A percentile compares a stretch with the other conserved stretches of the same genome.
These are phyloP conservation scores for Podaxis sp. DNA, from an alignment of 768 basidiomycete species.

Conservation along the genomic window DNA sequence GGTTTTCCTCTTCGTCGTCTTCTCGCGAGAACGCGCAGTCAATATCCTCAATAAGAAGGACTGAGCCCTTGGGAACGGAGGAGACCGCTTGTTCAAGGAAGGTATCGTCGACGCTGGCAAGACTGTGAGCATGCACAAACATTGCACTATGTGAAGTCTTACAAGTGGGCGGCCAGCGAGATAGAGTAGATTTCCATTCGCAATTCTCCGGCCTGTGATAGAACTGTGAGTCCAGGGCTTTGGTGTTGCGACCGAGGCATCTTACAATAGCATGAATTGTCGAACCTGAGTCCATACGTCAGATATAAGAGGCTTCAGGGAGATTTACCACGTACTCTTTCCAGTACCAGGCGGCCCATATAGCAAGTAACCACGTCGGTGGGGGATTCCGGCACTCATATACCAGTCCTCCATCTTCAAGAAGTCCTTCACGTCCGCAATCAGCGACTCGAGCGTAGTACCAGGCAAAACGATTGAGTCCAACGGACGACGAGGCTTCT, in stretches of 20 bases:
- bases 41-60: slow-evolving; percentile 60
- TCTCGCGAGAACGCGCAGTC: slow-evolving; percentile 57
- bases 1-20: slow-evolving; percentile 30
- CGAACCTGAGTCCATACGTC: slow-evolving; percentile 38
- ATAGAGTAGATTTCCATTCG: slow-evolving; percentile 81
- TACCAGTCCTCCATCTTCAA: slow-evolving; percentile 58
- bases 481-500: slow-evolving; percentile 49
- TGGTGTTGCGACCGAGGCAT: background rate
- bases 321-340: slow-evolving; percentile 40
- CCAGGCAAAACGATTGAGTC: slow-evolving; percentile 51
- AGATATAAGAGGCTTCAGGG: slow-evolving; percentile 16
- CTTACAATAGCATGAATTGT: slow-evolving; percentile 53
- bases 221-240: background rate
- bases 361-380: slow-evolving; percentile 54
- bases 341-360: slow-evolving; percentile 63
- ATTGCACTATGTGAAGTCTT: slow-evolving; percentile 14
- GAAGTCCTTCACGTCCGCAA: slow-evolving; percentile 53
- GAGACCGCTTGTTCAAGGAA: slow-evolving; percentile 45
- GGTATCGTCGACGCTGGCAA: slow-evolving; percentile 44
- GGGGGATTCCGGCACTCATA: slow-evolving; percentile 52
- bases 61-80: slow-evolving; percentile 48
- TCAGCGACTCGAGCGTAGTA: slow-evolving; percentile 43
- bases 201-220: slow-evolving; percentile 53
- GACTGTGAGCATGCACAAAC: slow-evolving; percentile 8
- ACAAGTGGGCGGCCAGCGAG: slow-evolving; percentile 49